Percentiles rank a stretch among this genome's conserved stretches.
Evolutionary conservation across 163 green algal species (phyloP).

Genomic region (Scenedesmus sp.): DNA sequence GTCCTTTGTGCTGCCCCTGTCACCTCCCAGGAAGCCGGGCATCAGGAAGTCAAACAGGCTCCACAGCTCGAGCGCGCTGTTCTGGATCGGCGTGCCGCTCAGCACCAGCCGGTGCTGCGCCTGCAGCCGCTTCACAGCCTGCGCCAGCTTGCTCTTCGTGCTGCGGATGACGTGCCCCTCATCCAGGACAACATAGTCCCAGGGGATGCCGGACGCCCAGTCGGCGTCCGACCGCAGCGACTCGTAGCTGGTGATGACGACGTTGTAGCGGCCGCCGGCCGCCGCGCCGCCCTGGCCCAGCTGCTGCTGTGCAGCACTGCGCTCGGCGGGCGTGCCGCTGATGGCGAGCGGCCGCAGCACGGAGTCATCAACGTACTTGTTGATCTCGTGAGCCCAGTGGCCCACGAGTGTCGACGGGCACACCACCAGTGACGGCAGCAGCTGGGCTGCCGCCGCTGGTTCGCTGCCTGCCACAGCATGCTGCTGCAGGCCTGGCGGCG

Average conservation of each 20-base stretch:
- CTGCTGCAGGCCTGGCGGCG: neutral
- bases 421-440: constrained; percentile 88
- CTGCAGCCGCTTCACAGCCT: constrained; percentile 59
- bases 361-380: constrained; percentile 60
- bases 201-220: constrained; percentile 75
- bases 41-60: constrained; percentile 99
- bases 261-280: constrained; percentile 60
- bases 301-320: constrained; percentile 59
- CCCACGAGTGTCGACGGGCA: constrained; percentile 96
- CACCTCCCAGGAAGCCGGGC: constrained; percentile 95
- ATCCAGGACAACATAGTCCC: constrained; percentile 96
- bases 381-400: constrained; percentile 94
- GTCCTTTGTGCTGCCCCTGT: neutral
- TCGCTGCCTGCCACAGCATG: neutral
- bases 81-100: constrained; percentile 98
- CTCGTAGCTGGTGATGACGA: constrained; percentile 95
- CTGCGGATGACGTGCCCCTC: constrained; percentile 98
- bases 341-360: constrained; percentile 82
- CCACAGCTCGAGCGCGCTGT: constrained; percentile 98
- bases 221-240: constrained; percentile 85
- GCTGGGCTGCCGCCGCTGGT: constrained; percentile 27
- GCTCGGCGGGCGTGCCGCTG: constrained; percentile 72
- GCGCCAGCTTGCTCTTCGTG: constrained; percentile 80
- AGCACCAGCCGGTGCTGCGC: constrained; percentile 94
- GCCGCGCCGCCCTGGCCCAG: constrained; percentile 36